Base-by-base conservation (phyloP, 1,139 yeast genomes). In the Saccharomycopsis hybrid region DNA sequence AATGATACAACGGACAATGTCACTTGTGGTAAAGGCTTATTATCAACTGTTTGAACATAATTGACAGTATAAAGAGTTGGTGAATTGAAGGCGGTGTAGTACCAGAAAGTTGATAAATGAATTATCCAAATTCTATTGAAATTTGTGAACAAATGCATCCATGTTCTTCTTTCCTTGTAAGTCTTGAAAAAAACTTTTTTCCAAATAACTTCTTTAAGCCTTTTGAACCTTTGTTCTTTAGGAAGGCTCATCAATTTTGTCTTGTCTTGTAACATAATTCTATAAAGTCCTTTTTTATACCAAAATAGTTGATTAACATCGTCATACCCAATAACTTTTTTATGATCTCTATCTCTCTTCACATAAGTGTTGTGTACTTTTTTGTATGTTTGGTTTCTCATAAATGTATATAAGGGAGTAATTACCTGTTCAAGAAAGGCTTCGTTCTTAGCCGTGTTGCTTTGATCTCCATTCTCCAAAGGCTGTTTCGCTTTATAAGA, bases 241-340 rank as follows among this genome's bases (percentile, higher is more conserved):
- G 70, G 70, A 37, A 72, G 58, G 47, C 67, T 67, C 65, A 77
- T 68, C 44, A 80, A 61, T 39, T 45, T 37, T n/a, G 59, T 65
- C 3, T 67, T 64, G 44, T 71, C 71, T 3, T 61, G 57, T 41
- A 78, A 59, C 2, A 65, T 62, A 11, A 80, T 66, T 51, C 67
- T 69, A 48, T 72, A 72, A 49, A 80, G 64, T 1, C 81, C 78
- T 50, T 73, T 63, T 25, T 70, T 60, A 55, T 77, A 72, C 86
- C 86, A 80, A 57, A 80, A 80, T 54, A 75, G 64, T 59, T 77
- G 86, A 59, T 80, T 80, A 64, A 80, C 77, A 59, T 80, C 86
- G 64, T 80, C 86, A 60, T 80, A 80, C 0, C 85, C 85, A 49
- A 80, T 72, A 1, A 72, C 70, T 2, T 71, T 61, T 1, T 72